Conservation (phyloP, 352 stramenopile genomes). For the Globisporangium sylvaticum region DNA sequence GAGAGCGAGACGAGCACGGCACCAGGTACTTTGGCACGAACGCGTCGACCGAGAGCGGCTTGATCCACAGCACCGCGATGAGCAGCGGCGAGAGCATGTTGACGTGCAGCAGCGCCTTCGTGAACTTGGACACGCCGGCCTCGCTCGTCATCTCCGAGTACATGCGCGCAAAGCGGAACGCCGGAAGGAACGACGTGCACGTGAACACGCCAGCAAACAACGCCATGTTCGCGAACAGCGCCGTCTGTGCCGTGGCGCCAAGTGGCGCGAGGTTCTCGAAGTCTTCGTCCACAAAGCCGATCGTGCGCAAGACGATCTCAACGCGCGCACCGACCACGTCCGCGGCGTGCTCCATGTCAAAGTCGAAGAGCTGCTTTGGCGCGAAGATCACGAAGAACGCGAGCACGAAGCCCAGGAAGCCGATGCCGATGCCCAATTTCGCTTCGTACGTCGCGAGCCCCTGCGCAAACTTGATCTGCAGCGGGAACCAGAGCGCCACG, state of each 20-base stretch:
- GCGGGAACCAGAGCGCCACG: conserved; percentile 66
- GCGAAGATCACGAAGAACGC: conserved; percentile 61
- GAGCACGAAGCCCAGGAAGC: conserved; percentile 48
- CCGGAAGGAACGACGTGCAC: conserved; percentile 61
- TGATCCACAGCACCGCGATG: conserved; percentile 49
- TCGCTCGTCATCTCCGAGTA: conserved; percentile 67
- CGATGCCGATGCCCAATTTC: conserved; percentile 48
- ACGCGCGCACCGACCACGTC: conserved; percentile 32
- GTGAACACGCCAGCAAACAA: conserved; percentile 51
- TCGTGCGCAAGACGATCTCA: conserved; percentile 44
- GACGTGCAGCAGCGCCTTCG: conserved; percentile 58
- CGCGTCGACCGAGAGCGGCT: conserved; percentile 37
- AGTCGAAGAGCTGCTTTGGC: conserved; percentile 57
- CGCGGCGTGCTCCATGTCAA: conserved; percentile 55
- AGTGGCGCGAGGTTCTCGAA: conserved; percentile 42
- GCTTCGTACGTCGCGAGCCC: conserved; percentile 57
- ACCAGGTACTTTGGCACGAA: conserved; percentile 48
- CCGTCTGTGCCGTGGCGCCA: conserved; percentile 20
- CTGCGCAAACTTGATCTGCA: conserved; percentile 72
- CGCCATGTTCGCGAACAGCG: conserved; percentile 34
- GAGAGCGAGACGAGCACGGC: conserved; percentile 34
- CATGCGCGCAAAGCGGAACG: conserved; percentile 76
- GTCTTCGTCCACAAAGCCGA: conserved; percentile 62
- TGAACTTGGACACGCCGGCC: conserved; percentile 22
- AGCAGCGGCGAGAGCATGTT: conserved; percentile 71